Base-by-base conservation (phyloP, 1,284 basidiomycete genomes). In the Gomphus sp. region DNA sequence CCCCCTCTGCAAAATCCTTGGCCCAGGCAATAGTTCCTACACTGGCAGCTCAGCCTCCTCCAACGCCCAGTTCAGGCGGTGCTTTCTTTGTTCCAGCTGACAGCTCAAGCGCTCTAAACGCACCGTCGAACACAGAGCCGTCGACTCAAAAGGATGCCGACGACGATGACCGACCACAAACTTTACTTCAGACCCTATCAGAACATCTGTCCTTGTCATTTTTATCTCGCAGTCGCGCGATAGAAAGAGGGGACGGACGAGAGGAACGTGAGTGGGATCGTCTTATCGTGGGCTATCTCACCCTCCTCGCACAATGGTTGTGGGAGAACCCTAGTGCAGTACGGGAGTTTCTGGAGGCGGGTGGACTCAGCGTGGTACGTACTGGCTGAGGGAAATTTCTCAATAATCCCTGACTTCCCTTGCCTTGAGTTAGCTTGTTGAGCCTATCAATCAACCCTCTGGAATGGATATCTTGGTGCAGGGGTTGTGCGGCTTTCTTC, bases 241-340 rank as follows among this genome's bases (percentile, higher is more conserved):
- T 80, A 0, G 68, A 75, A 51, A 69, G 79, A 37, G 77, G 80
- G 63, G 37, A 63, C 62, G 52, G 67, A 60, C 58, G 58, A 62
- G 84, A 90, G 64, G 76, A 79, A 5, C 73, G 83, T 58, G 93
- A 95, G 65, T 98, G 94, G 93, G 92, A 93, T 63, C 79, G 93
- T 61, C 76, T 98, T 60, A 86, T 94, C 67, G 85, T 92, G 5
- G 90, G 87, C 1, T 96, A 98, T 70, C 76, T 98, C 47, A 82
- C 84, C 44, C 72, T 97, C 51, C 76, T 99, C 22, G 80, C 84
- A 16, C 89, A 92, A 56, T 99, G 96, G 96, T 76, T 98, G n/a
- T 98, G 94, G 93, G 94, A 98, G 65, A 93, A 95, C 63, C 87
- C 93, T 0, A 80, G 79, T 56, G 87, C 89, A 0, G 93, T 98